Conservation (phyloP, 768 basidiomycete genomes). For the Grammothele lineata region DNA sequence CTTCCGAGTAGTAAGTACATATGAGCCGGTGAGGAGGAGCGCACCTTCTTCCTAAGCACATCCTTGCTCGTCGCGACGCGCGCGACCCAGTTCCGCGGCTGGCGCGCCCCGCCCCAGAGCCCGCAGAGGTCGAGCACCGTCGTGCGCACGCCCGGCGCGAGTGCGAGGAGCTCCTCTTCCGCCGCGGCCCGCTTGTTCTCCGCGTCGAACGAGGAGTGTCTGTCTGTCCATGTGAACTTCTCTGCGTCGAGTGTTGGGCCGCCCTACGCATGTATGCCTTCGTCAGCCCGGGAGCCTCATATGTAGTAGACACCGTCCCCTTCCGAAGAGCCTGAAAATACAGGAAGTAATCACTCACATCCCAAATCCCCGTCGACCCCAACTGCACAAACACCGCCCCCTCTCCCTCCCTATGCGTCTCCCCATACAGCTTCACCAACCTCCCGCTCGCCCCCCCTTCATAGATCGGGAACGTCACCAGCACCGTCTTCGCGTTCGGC, state of each 20-base stretch:
- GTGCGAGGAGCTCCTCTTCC: constrained; percentile 50
- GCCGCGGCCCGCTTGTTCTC: constrained; percentile 43
- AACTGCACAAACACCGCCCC: constrained; percentile 50
- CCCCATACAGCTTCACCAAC: constrained; percentile 43
- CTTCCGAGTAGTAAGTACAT: background rate
- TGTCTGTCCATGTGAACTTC: constrained; percentile 42
- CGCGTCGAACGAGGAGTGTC: constrained; percentile 42
- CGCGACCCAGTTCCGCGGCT: constrained; percentile 46
- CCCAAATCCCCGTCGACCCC: constrained; percentile 60
- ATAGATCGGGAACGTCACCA: constrained; percentile 56
- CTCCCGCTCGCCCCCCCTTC: constrained; percentile 40
- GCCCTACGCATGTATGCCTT: constrained; percentile 18
- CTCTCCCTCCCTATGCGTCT: constrained; percentile 26
- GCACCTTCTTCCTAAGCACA: constrained; percentile 44
- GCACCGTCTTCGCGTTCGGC: constrained; percentile 49
- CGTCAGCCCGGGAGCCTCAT: background rate
- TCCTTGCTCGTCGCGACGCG: constrained; percentile 56
- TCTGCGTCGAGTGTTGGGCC: constrained; percentile 21
- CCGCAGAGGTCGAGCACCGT: constrained; percentile 61
- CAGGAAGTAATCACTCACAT: constrained; percentile 34
- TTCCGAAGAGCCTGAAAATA: too few species aligned
- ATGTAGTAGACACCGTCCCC: background rate
- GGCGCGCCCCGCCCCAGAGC: constrained; percentile 55
- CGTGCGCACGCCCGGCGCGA: constrained; percentile 34
- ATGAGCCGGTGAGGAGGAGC: background rate